Conservation (phyloP, 2,329 filamentous ascomycete species). For the Purpureocillium takamizusanense region DNA sequence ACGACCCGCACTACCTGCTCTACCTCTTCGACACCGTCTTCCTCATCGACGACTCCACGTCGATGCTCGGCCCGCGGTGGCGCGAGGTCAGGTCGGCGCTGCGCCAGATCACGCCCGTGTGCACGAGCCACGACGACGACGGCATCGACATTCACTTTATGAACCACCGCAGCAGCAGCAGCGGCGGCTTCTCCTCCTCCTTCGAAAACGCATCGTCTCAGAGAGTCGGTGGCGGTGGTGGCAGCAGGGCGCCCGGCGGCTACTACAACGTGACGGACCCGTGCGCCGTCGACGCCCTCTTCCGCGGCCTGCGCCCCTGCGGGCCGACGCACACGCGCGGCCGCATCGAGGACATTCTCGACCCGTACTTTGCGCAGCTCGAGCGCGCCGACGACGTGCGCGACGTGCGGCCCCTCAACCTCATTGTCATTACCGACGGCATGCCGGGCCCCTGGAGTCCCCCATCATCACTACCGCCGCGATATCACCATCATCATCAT, state of each 20-base stretch:
- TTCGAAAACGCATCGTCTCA: too few relatives aligned
- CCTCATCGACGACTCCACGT: constrained; percentile 84
- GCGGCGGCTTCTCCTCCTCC: too few relatives aligned
- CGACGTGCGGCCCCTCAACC: constrained; percentile 67
- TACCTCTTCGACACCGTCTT: constrained; percentile 77
- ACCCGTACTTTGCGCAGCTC: constrained; percentile 52
- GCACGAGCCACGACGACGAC: constrained; percentile 68
- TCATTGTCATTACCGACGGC: constrained; percentile 92
- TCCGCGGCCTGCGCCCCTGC: constrained; percentile 53
- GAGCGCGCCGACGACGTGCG: constrained; percentile 30
- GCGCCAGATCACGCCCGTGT: constrained; percentile 68
- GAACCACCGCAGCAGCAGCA: constrained; percentile 43
- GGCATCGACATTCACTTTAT: constrained; percentile 90
- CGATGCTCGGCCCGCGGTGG: constrained; percentile 76
- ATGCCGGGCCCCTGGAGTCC: constrained; percentile 33
- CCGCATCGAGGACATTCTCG: constrained; percentile 62
- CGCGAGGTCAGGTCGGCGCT: constrained; percentile 63
- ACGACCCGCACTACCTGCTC: constrained; percentile 71
- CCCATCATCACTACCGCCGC: not conserved
- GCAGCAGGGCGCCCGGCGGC: constrained; percentile 33
- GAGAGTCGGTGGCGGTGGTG: too few relatives aligned
- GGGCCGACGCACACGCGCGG: constrained; percentile 68
- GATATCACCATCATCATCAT: too few relatives aligned
- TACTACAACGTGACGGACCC: constrained; percentile 57
- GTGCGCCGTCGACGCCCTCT: constrained; percentile 56